Percentiles rank a stretch among this genome's conserved stretches.
phyloP scores from a whole-genome alignment of 2,329 filamentous ascomycete species.

The Shiraia bambusicola region DNA sequence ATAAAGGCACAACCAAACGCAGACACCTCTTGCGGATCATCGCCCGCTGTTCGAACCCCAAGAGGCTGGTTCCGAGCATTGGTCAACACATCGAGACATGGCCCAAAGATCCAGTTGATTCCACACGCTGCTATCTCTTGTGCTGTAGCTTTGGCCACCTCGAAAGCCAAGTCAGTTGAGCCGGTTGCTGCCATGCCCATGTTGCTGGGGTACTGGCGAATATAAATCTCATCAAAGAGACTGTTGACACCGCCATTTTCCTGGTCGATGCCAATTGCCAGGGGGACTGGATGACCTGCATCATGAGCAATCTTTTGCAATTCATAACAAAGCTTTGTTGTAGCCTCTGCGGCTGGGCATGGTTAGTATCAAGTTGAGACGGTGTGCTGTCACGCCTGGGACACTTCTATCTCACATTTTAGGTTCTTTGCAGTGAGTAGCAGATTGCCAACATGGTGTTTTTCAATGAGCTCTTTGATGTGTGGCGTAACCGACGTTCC shows the following conservation, averaged over 20 bases:
- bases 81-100: slow-evolving; percentile 89
- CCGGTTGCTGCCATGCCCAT: slow-evolving; percentile 97
- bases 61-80: slow-evolving; percentile 90
- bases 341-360: slow-evolving; percentile 78
- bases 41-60: slow-evolving; percentile 84
- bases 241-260: slow-evolving; percentile 98
- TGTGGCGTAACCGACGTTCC: slow-evolving; percentile 81
- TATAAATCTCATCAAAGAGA: slow-evolving; percentile 91
- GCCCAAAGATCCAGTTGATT: slow-evolving; percentile 93
- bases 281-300: slow-evolving; percentile 83
- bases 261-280: slow-evolving; percentile 90
- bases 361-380: slow-evolving; percentile 22
- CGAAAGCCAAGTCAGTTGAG: slow-evolving; percentile 79
- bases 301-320: slow-evolving; percentile 89
- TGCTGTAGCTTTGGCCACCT: slow-evolving; percentile 88
- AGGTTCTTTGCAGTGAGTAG: slow-evolving; percentile 81
- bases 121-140: slow-evolving; percentile 90
- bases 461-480: slow-evolving; percentile 76
- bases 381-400: slow-evolving; percentile 6
- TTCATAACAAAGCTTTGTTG: slow-evolving; percentile 83
- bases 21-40: slow-evolving; percentile 93
- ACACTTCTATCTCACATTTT: slow-evolving; percentile 62
- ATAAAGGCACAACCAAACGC: slow-evolving; percentile 88
- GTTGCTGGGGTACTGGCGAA: slow-evolving; percentile 93
- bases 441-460: slow-evolving; percentile 86